A percentile compares a stretch with the other conserved stretches of the same genome.
These are phyloP conservation scores for Lentinula detonsa DNA, from an alignment of 768 basidiomycete genomes.

Conservation along the genomic window DNA sequence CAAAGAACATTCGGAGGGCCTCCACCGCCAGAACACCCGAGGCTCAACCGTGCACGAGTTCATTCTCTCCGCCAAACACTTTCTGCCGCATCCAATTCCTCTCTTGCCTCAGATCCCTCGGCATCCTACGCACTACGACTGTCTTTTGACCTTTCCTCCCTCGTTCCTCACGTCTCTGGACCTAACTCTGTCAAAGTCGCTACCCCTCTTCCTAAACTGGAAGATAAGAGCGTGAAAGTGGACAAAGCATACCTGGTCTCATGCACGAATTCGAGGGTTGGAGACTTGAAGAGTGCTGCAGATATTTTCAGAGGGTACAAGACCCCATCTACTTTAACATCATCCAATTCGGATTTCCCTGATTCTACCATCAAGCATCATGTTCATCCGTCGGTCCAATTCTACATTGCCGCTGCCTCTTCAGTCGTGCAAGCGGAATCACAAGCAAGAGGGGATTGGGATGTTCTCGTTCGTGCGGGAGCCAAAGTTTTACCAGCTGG, in stretches of 20 bases:
- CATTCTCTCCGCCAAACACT: slow-evolving; percentile 47
- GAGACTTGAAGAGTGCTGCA: slow-evolving; percentile 90
- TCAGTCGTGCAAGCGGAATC: slow-evolving; percentile 89
- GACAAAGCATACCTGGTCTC: slow-evolving; percentile 98
- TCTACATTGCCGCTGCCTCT: slow-evolving; percentile 95
- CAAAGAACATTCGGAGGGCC: slow-evolving; percentile 71
- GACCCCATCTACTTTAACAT: not conserved
- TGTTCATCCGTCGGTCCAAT: slow-evolving; percentile 87
- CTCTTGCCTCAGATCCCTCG: slow-evolving; percentile 63
- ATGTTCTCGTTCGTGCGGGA: slow-evolving; percentile 75
- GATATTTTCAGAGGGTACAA: slow-evolving; percentile 66
- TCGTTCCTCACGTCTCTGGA: slow-evolving; percentile 93
- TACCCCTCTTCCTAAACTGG: slow-evolving; percentile 85
- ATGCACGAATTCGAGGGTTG: slow-evolving; percentile 95
- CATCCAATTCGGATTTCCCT: too few species aligned
- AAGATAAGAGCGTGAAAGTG: slow-evolving; percentile 68
- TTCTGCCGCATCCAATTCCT: not conserved
- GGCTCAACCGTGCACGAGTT: slow-evolving; percentile 74
- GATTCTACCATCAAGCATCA: slow-evolving; percentile 28
- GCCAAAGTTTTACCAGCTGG: slow-evolving; percentile 92
- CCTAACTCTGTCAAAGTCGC: slow-evolving; percentile 97
- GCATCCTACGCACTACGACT: slow-evolving; percentile 86
- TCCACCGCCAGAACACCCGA: slow-evolving; percentile 75
- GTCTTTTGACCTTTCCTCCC: slow-evolving; percentile 85
- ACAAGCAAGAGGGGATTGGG: slow-evolving; percentile 85